Conservation (phyloP, 2,329 filamentous ascomycete species). For the Colletotrichum filicis region DNA sequence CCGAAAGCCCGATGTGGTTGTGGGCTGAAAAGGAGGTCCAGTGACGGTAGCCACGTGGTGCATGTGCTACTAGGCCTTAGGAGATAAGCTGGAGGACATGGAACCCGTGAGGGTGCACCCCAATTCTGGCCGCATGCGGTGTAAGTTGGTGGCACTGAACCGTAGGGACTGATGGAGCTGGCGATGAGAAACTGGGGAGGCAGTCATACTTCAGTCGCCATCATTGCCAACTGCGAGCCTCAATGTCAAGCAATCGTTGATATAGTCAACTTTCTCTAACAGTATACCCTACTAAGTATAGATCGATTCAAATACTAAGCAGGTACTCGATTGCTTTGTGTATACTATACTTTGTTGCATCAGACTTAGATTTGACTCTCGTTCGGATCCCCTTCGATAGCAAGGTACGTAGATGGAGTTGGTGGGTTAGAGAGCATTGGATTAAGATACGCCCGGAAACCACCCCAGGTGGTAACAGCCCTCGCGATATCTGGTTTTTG, state of each 20-base stretch:
- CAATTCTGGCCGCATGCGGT: not conserved
- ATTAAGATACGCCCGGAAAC: not conserved
- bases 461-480: not conserved
- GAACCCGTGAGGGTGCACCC: not conserved
- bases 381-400: no score
- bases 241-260: no score
- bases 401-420: not conserved
- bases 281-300: no score
- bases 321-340: no score
- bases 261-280: no score
- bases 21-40: not conserved
- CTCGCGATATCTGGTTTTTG: not conserved
- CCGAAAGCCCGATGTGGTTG: not conserved
- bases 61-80: slow-evolving; percentile 3
- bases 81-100: not conserved
- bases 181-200: not conserved
- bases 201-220: no score
- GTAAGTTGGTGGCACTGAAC: not conserved
- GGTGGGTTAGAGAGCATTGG: not conserved
- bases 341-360: no score
- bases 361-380: no score
- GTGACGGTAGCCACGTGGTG: slow-evolving; percentile 27
- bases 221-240: no score
- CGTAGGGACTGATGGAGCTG: not conserved
- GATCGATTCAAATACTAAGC: no score